Evolutionary conservation across 2,329 filamentous ascomycete species (phyloP).

Genomic region (Fusarium chuoi): DNA sequence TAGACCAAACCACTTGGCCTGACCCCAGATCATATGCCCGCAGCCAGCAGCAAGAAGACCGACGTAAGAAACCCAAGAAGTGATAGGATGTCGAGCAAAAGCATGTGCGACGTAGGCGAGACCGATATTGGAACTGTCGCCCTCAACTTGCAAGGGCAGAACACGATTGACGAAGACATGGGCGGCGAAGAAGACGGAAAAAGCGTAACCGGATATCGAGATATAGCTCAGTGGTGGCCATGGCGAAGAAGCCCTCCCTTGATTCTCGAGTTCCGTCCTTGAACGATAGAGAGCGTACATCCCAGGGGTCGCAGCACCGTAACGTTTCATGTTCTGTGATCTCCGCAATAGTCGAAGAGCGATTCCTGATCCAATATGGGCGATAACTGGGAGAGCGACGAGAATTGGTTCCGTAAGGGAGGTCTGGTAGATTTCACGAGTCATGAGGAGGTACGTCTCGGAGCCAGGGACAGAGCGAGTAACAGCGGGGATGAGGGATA

Average conservation of each 20-base stretch:
- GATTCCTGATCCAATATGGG: constrained; percentile 82
- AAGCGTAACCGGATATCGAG: constrained; percentile 76
- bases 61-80: constrained; percentile 76
- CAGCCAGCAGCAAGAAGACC: constrained; percentile 74
- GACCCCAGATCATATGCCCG: constrained; percentile 86
- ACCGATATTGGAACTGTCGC: constrained; percentile 86
- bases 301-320: constrained; percentile 74
- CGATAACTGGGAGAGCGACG: constrained; percentile 76
- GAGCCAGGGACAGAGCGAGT: constrained; percentile 78
- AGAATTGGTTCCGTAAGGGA: constrained; percentile 82
- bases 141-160: constrained; percentile 79
- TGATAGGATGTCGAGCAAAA: constrained; percentile 75
- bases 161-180: constrained; percentile 82
- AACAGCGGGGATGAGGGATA: constrained; percentile 80
- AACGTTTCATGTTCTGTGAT: constrained; percentile 75
- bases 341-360: constrained; percentile 80
- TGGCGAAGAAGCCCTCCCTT: constrained; percentile 36
- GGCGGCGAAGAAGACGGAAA: constrained; percentile 72
- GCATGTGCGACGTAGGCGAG: constrained; percentile 87
- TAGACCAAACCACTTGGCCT: constrained; percentile 81
- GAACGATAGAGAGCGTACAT: constrained; percentile 55
- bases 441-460: constrained; percentile 89
- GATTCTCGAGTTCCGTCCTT: constrained; percentile 43
- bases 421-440: constrained; percentile 91
- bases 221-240: constrained; percentile 81